A percentile compares a stretch with the other conserved stretches of the same genome.
Evolutionary conservation across 495 filamentous ascomycete species (phyloP).

Genomic region (Penicillium malachiteum): DNA sequence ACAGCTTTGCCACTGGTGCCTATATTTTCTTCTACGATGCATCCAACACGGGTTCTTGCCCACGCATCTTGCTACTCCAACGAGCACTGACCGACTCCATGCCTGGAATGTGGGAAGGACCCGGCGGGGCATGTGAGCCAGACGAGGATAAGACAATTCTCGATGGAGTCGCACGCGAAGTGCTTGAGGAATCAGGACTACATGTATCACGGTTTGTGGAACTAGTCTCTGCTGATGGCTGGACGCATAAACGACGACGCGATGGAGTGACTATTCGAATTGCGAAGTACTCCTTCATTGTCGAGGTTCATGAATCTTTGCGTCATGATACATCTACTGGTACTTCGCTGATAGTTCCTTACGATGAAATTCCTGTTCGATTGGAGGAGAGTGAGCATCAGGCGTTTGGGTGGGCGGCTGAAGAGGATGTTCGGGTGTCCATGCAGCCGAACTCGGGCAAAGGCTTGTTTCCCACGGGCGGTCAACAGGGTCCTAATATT

Average conservation of each 20-base stretch:
- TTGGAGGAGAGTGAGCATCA: conserved; percentile 47
- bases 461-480: conserved; percentile 4
- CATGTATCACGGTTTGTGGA: conserved; percentile 44
- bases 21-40: conserved; percentile 40
- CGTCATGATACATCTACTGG: background rate
- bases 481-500: conserved; percentile 18
- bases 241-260: conserved; percentile 22
- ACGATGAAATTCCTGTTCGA: conserved; percentile 31
- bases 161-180: conserved; percentile 53
- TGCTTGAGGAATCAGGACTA: conserved; percentile 60
- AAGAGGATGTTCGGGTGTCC: conserved; percentile 34
- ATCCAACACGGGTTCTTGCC: background rate
- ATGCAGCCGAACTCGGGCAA: conserved; percentile 3
- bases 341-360: conserved; percentile 1
- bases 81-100: conserved; percentile 46
- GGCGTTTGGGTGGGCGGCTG: conserved; percentile 43
- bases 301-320: conserved; percentile 33
- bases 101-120: conserved; percentile 56
- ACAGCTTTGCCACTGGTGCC: conserved; percentile 36
- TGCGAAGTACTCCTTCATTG: conserved; percentile 39
- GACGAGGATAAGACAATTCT: conserved; percentile 50
- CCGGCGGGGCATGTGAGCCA: conserved; percentile 52
- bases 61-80: conserved; percentile 52
- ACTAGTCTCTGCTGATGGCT: conserved; percentile 37
- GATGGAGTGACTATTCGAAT: conserved; percentile 15